phyloP scores from a whole-genome alignment of 106 monocot genomes.

The Apostasia ramifera region DNA sequence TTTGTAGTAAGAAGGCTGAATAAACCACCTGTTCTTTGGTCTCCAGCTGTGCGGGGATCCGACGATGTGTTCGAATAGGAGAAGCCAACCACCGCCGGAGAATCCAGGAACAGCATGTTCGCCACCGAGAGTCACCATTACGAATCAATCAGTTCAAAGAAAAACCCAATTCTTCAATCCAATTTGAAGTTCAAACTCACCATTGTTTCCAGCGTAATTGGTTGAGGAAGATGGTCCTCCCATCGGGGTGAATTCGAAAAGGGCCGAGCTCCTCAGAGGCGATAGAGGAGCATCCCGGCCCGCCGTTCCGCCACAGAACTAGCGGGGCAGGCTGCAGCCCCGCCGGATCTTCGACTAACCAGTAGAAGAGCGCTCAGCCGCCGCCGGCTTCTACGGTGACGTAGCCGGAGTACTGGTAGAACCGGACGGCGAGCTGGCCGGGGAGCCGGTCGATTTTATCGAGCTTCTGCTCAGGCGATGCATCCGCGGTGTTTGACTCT shows the following conservation, averaged over 20 bases:
- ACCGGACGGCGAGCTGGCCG: constrained; percentile 65
- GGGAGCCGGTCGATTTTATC: constrained; percentile 59
- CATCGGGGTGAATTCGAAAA: constrained; percentile 56
- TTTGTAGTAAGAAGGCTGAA: neutral
- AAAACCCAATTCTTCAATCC: neutral
- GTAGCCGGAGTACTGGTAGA: constrained; percentile 73
- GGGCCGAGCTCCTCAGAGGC: constrained; percentile 86
- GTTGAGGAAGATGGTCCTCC: constrained; percentile 50
- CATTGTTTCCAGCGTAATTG: constrained; percentile 60
- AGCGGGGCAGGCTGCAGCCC: constrained; percentile 24
- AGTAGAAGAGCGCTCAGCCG: constrained; percentile 83
- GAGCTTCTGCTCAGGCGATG: constrained; percentile 13
- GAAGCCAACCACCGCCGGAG: constrained; percentile 86
- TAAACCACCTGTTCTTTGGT: constrained; percentile 49
- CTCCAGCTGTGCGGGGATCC: constrained; percentile 53
- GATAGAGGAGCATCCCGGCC: constrained; percentile 81
- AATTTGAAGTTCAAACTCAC: constrained; percentile 10
- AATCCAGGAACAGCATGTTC: constrained; percentile 87
- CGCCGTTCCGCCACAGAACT: constrained; percentile 84
- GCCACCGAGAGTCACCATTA: constrained; percentile 28
- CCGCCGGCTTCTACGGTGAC: constrained; percentile 53
- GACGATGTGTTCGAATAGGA: constrained; percentile 73
- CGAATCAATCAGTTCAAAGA: neutral
- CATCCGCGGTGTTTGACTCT: neutral
- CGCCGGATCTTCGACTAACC: constrained; percentile 38